Percentiles rank a stretch among this genome's conserved stretches.
Conservation (phyloP, 129 eudicot genomes). For the Flaveria trinervia region DNA sequence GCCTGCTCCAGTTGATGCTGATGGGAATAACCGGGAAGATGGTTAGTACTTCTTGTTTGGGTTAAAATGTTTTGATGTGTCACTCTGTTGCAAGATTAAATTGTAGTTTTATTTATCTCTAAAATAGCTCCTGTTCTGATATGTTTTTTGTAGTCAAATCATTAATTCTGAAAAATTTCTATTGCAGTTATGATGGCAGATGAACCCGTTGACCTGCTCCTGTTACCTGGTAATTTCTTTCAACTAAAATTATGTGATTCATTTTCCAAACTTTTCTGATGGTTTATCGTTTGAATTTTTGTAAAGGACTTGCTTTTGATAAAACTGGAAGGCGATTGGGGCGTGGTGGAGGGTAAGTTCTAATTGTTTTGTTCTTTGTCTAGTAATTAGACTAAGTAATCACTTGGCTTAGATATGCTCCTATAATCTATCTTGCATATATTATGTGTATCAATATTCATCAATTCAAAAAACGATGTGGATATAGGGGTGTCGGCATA, state of each 20-base stretch:
- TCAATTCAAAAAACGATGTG: background rate
- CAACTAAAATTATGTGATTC: constrained; percentile 1
- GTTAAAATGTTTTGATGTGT: background rate
- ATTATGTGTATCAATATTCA: constrained; percentile 2
- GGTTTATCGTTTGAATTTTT: background rate
- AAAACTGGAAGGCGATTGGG: constrained; percentile 95
- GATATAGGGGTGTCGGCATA: background rate
- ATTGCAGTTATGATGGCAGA: constrained; percentile 82
- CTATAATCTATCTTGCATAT: background rate
- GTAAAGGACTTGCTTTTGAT: constrained; percentile 94
- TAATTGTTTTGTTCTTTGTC: background rate
- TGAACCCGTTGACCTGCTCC: constrained; percentile 85
- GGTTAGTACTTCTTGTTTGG: constrained; percentile 45
- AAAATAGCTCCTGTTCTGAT: background rate
- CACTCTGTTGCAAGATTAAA: background rate
- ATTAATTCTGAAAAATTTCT: background rate
- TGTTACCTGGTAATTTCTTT: constrained; percentile 72
- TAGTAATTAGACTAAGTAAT: background rate
- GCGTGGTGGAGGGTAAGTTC: constrained; percentile 97
- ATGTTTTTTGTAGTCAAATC: background rate
- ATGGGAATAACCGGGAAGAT: constrained; percentile 90
- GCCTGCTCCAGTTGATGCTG: constrained; percentile 78
- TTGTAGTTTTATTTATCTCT: background rate
- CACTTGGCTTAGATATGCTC: background rate
- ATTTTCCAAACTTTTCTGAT: constrained; percentile 12